Conservation (phyloP, 2,329 filamentous ascomycete species). For the Aspergillus floridensis region DNA sequence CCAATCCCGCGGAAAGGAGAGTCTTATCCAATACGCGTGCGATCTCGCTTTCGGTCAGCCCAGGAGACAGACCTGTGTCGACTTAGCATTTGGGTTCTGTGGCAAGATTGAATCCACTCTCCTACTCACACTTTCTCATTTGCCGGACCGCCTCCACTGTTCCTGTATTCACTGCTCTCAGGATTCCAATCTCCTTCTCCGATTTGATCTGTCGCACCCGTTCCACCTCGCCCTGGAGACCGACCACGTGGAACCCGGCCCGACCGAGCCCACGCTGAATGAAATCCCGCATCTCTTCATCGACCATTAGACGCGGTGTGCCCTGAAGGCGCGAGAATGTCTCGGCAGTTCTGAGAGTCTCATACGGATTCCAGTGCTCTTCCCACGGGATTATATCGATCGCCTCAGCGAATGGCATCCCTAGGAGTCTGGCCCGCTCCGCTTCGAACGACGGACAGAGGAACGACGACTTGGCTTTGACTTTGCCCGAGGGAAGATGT, state of each 20-base stretch:
- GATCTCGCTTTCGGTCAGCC: constrained; percentile 59
- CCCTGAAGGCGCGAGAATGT: constrained; percentile 33
- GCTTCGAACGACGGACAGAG: constrained; percentile 61
- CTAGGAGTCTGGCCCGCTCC: constrained; percentile 57
- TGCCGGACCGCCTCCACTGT: constrained; percentile 61
- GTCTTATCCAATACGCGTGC: constrained; percentile 56
- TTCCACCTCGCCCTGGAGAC: constrained; percentile 55
- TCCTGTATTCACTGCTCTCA: constrained; percentile 63
- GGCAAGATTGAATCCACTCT: not conserved
- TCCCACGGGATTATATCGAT: constrained; percentile 60
- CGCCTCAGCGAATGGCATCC: constrained; percentile 54
- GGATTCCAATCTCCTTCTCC: constrained; percentile 54
- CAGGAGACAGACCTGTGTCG: constrained; percentile 51
- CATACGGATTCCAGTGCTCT: constrained; percentile 64
- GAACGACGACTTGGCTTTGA: constrained; percentile 57
- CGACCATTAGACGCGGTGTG: constrained; percentile 55
- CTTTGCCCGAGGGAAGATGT: constrained; percentile 36
- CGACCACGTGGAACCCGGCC: constrained; percentile 57
- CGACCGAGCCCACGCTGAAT: constrained; percentile 56
- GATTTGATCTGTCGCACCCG: constrained; percentile 60
- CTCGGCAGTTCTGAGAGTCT: constrained; percentile 49
- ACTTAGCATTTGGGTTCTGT: constrained; percentile 10
- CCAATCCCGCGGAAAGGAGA: constrained; percentile 53
- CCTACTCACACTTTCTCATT: constrained; percentile 46
- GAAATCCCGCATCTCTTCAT: constrained; percentile 64